phyloP scores from a whole-genome alignment of 2,329 filamentous ascomycete species.

The Davidsoniella neocaledoniae region DNA sequence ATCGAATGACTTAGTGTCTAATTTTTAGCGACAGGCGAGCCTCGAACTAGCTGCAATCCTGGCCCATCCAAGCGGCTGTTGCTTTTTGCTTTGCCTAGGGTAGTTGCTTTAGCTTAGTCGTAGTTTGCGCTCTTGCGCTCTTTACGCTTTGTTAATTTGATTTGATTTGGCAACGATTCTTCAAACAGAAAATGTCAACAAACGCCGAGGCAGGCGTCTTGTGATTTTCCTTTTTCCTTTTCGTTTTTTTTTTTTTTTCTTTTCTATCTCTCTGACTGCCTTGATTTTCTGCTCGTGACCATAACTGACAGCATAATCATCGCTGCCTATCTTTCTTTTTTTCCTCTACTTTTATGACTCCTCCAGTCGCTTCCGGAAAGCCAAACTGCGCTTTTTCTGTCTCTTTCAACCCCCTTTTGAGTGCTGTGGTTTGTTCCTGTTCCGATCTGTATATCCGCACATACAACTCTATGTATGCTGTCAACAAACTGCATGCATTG shows the following conservation, averaged over 20 bases:
- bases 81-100: too few relatives aligned
- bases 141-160: too few relatives aligned
- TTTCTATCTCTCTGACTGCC: background rate
- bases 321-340: background rate
- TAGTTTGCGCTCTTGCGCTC: too few relatives aligned
- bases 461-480: background rate
- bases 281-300: background rate
- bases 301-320: background rate
- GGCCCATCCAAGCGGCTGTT: too few relatives aligned
- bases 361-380: background rate
- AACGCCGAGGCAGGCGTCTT: background rate
- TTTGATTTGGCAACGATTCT: too few relatives aligned
- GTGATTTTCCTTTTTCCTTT: too few relatives aligned
- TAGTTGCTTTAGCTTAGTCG: too few relatives aligned
- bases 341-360: background rate
- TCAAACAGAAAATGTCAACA: background rate
- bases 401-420: background rate
- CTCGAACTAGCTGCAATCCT: too few relatives aligned
- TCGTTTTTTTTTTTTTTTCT: background rate
- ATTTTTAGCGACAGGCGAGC: too few relatives aligned
- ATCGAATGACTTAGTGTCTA: too few relatives aligned
- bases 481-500: background rate
- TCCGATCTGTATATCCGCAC: too few relatives aligned
- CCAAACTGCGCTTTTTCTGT: background rate
- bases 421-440: too few relatives aligned